Percentiles rank a stretch among this genome's conserved stretches.
These are phyloP conservation scores for Rusavskia elegans DNA, from an alignment of 495 filamentous ascomycete genomes.

Conservation along the genomic window DNA sequence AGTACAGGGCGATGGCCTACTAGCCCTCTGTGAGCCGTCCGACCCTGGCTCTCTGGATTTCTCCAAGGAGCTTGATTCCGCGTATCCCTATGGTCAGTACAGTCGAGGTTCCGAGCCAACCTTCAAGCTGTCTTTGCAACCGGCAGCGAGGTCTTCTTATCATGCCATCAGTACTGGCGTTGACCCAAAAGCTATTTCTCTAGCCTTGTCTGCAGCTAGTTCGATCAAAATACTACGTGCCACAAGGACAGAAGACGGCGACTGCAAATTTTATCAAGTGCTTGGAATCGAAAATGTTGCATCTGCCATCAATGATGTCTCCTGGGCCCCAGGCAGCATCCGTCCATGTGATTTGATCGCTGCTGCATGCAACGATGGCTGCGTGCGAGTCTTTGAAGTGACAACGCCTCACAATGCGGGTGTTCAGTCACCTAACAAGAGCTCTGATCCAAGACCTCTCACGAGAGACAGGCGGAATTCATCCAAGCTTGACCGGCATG, in stretches of 20 bases:
- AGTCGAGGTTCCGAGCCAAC: conserved; percentile 68
- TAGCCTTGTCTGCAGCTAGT: conserved; percentile 76
- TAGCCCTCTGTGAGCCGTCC: conserved; percentile 72
- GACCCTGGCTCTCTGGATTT: conserved; percentile 67
- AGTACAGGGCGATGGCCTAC: conserved; percentile 61
- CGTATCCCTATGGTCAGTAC: conserved; percentile 40
- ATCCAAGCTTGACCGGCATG: conserved; percentile 2
- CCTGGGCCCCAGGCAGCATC: conserved; percentile 82
- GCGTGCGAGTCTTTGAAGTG: conserved; percentile 70
- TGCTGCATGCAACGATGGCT: conserved; percentile 82
- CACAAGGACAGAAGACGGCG: conserved; percentile 30
- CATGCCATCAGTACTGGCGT: conserved; percentile 61
- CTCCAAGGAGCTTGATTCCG: conserved; percentile 58
- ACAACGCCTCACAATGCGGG: conserved; percentile 31
- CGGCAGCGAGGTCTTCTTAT: conserved; percentile 64
- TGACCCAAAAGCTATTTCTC: conserved; percentile 49
- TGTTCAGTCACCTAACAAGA: not conserved
- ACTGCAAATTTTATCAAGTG: conserved; percentile 56
- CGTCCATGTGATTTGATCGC: conserved; percentile 80
- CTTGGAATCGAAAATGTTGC: conserved; percentile 52
- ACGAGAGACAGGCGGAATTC: not conserved
- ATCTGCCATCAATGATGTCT: conserved; percentile 67
- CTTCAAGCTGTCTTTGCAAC: conserved; percentile 75
- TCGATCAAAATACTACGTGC: conserved; percentile 67
- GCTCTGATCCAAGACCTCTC: not conserved